A percentile compares a stretch with the other conserved stretches of the same genome.
phyloP scores from a whole-genome alignment of 2,329 filamentous ascomycete genomes.

The Talaromyces verruculosus region DNA sequence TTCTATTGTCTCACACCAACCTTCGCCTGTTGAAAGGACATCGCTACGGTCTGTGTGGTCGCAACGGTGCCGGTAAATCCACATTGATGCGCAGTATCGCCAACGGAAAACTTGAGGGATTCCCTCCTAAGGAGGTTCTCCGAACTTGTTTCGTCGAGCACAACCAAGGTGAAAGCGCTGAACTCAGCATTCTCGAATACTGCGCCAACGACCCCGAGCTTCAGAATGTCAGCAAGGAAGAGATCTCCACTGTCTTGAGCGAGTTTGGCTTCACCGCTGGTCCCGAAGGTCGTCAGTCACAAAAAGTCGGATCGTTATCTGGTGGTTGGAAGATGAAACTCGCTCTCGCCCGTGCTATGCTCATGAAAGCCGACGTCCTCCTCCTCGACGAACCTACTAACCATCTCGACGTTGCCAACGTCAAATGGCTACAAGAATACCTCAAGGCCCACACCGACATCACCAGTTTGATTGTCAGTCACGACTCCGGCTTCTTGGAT shows the following conservation, averaged over 20 bases:
- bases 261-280: slow-evolving; percentile 94
- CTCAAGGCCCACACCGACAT: slow-evolving; percentile 95
- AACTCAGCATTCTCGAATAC: slow-evolving; percentile 93
- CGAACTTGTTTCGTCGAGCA: slow-evolving; percentile 98
- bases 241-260: slow-evolving; percentile 77
- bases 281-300: slow-evolving; percentile 80
- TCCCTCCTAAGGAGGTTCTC: slow-evolving; percentile 87
- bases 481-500: slow-evolving; percentile 97
- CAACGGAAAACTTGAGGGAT: slow-evolving; percentile 92
- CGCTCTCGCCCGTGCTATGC: slow-evolving; percentile 91
- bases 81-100: slow-evolving; percentile 97
- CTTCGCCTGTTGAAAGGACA: slow-evolving; percentile 92
- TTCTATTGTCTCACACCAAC: slow-evolving; percentile 93
- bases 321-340: slow-evolving; percentile 99
- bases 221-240: slow-evolving; percentile 71
- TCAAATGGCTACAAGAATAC: slow-evolving; percentile 94
- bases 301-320: slow-evolving; percentile 90
- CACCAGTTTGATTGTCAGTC: slow-evolving; percentile 94
- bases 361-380: slow-evolving; percentile 93
- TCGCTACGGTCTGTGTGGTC: slow-evolving; percentile 92
- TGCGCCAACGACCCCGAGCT: slow-evolving; percentile 87
- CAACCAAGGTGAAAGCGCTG: slow-evolving; percentile 96
- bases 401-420: slow-evolving; percentile 93
- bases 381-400: slow-evolving; percentile 98
- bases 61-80: slow-evolving; percentile 98